phyloP scores from a whole-genome alignment of 1,284 basidiomycete genomes.

The Puccinia coronata region DNA sequence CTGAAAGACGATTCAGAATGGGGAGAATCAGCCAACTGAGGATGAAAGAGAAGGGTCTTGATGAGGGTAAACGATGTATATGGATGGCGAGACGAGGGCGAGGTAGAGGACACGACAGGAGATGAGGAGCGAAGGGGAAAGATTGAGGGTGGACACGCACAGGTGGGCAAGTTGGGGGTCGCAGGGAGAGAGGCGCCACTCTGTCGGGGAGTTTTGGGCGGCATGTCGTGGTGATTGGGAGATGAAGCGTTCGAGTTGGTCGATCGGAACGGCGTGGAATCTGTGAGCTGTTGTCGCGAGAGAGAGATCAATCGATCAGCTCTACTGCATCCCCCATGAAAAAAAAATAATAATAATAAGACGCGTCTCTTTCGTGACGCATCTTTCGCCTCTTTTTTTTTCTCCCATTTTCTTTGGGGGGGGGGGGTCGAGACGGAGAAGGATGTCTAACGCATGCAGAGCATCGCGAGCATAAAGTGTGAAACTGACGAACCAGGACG shows the following conservation, averaged over 20 bases:
- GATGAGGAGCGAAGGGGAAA: neutral
- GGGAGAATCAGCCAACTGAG: neutral
- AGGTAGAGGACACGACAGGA: neutral
- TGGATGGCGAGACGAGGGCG: no score
- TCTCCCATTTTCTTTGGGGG: neutral
- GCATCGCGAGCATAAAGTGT: no score
- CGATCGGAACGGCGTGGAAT: neutral
- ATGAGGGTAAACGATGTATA: no score
- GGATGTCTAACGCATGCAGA: neutral
- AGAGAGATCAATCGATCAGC: neutral
- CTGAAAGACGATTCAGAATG: constrained; percentile 10
- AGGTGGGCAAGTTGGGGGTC: constrained; percentile 29
- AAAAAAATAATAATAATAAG: neutral
- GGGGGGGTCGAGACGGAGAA: neutral
- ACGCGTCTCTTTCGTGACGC: neutral
- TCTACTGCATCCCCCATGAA: neutral
- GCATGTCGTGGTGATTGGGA: neutral
- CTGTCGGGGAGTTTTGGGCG: constrained; percentile 33
- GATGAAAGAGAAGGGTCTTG: no score
- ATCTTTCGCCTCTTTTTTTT: neutral
- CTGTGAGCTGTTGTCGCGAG: neutral
- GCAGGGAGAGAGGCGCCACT: constrained; percentile 18
- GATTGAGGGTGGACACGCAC: constrained; percentile 13
- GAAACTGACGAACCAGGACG: no score
- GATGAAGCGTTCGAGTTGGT: neutral